Evolutionary conservation across 2,329 filamentous ascomycete species (phyloP).

Genomic region (Aspergillus costaricaensis): DNA sequence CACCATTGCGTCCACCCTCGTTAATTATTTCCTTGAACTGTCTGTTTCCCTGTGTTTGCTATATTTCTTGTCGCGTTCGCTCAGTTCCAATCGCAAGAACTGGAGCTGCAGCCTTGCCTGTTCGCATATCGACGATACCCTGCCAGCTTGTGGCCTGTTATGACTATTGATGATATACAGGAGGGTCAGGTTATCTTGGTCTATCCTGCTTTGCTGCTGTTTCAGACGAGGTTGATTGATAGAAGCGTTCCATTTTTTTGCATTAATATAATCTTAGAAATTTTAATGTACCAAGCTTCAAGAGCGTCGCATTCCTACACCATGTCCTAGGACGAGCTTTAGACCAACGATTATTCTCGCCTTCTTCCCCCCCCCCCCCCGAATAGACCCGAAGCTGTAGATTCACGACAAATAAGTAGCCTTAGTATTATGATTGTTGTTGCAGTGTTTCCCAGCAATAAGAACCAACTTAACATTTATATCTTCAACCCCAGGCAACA

Average conservation of each 20-base stretch:
- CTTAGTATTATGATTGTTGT: too few species aligned
- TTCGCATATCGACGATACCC: slow-evolving; percentile 27
- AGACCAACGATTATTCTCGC: too few species aligned
- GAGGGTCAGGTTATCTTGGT: slow-evolving; percentile 2
- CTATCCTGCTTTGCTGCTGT: background rate
- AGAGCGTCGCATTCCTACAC: too few species aligned
- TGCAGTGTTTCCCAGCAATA: too few species aligned
- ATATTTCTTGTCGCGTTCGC: slow-evolving; percentile 1
- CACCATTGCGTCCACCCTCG: background rate
- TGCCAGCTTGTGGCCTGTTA: slow-evolving; percentile 26
- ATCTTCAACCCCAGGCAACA: too few species aligned
- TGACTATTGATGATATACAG: slow-evolving; percentile 25
- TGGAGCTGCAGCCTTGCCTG: slow-evolving; percentile 13
- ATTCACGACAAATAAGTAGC: too few species aligned
- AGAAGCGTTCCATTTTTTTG: background rate
- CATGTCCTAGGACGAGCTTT: too few species aligned
- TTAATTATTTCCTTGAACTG: background rate
- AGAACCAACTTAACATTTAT: too few species aligned
- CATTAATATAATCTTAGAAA: background rate
- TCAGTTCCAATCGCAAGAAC: background rate
- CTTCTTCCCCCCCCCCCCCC: too few species aligned
- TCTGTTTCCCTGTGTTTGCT: slow-evolving; percentile 1
- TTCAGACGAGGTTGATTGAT: background rate
- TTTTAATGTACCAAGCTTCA: background rate
- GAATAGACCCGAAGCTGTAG: too few species aligned